phyloP scores from a whole-genome alignment of 2,329 filamentous ascomycete genomes.

The Sporothrix schenckii region DNA sequence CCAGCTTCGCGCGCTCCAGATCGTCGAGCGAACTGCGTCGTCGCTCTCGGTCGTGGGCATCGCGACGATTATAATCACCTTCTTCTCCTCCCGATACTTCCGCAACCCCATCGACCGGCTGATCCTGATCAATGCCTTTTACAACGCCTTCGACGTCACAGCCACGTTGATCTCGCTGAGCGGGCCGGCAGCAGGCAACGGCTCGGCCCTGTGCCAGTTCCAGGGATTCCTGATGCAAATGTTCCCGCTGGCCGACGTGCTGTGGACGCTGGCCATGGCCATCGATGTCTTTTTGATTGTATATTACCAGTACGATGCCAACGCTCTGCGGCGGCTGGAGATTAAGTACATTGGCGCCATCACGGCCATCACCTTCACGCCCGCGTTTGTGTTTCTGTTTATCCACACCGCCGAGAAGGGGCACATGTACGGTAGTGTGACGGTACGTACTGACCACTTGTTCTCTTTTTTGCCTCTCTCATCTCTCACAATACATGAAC shows the following conservation, averaged over 20 bases:
- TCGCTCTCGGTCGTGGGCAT: slow-evolving; percentile 43
- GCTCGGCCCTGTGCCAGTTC: slow-evolving; percentile 44
- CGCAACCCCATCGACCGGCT: slow-evolving; percentile 47
- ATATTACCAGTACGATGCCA: slow-evolving; percentile 43
- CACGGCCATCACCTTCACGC: slow-evolving; percentile 42
- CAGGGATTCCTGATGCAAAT: slow-evolving; percentile 47
- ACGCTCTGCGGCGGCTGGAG: slow-evolving; percentile 42
- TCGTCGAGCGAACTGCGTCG: slow-evolving; percentile 42
- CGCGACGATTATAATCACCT: slow-evolving; percentile 43
- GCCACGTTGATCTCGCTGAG: slow-evolving; percentile 47
- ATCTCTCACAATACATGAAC: not conserved
- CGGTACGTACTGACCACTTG: slow-evolving; percentile 36
- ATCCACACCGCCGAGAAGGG: slow-evolving; percentile 42
- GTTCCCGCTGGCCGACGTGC: slow-evolving; percentile 46
- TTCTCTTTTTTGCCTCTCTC: slow-evolving; percentile 1
- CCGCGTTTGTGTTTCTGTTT: slow-evolving; percentile 44
- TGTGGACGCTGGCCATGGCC: slow-evolving; percentile 47
- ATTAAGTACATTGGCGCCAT: slow-evolving; percentile 42
- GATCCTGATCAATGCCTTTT: slow-evolving; percentile 46
- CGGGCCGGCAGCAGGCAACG: slow-evolving; percentile 43
- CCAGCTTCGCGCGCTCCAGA: slow-evolving; percentile 39
- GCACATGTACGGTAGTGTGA: slow-evolving; percentile 45
- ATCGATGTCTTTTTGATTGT: slow-evolving; percentile 45
- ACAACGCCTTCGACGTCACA: slow-evolving; percentile 45
- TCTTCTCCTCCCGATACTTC: slow-evolving; percentile 42